Percentiles rank a stretch among this genome's conserved stretches.
Evolutionary conservation across 2,329 filamentous ascomycete genomes (phyloP).

Genomic region (Ophiosphaerella narmari): DNA sequence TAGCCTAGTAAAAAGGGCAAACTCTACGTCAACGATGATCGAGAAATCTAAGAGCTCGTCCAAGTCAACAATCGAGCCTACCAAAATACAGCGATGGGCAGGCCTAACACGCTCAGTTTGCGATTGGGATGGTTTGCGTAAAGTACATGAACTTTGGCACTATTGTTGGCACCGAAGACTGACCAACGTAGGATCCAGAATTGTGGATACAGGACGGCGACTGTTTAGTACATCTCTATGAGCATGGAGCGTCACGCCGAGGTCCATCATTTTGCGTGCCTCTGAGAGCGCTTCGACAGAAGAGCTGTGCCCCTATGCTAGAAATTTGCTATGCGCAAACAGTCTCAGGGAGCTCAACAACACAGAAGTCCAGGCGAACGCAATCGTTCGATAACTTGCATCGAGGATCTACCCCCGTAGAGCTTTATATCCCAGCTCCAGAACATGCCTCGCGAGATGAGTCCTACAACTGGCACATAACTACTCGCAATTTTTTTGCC

Average conservation of each 20-base stretch:
- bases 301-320: conserved; percentile 65
- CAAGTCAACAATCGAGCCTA: conserved; percentile 19
- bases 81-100: conserved; percentile 40
- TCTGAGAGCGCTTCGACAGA: conserved; percentile 60
- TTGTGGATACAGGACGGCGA: conserved; percentile 71
- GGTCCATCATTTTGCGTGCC: conserved; percentile 72
- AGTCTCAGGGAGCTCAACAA: background rate
- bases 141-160: conserved; percentile 40
- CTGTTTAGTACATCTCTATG: conserved; percentile 72
- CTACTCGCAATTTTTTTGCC: conserved; percentile 76
- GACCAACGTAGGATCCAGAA: conserved; percentile 65
- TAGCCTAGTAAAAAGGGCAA: background rate
- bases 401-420: conserved; percentile 44
- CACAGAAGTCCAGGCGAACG: conserved; percentile 13
- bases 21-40: conserved; percentile 1
- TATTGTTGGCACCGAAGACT: conserved; percentile 3
- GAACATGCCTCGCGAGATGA: conserved; percentile 57
- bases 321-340: conserved; percentile 48
- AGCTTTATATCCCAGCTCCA: conserved; percentile 74
- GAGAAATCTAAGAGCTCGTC: conserved; percentile 26
- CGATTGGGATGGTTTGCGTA: conserved; percentile 53
- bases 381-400: conserved; percentile 48
- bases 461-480: conserved; percentile 66
- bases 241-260: conserved; percentile 65
- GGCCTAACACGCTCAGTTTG: conserved; percentile 38